A percentile compares a stretch with the other conserved stretches of the same genome.
These are phyloP conservation scores for Pleurotus pulmonarius DNA, from an alignment of 768 basidiomycete species.

Conservation along the genomic window DNA sequence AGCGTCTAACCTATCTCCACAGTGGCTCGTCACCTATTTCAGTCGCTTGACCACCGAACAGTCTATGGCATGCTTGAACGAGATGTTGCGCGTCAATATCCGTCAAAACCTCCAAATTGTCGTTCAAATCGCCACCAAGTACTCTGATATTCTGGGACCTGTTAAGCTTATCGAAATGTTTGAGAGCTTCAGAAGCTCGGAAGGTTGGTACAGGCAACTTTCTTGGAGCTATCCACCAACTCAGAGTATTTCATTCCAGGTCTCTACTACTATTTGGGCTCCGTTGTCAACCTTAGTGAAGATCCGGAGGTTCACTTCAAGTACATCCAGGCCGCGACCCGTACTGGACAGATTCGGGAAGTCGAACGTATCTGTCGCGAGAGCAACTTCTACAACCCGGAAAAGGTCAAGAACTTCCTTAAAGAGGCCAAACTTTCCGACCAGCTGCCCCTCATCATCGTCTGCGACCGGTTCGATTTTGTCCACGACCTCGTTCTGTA, in stretches of 20 bases:
- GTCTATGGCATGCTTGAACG: slow-evolving; percentile 92
- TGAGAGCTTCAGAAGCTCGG: slow-evolving; percentile 95
- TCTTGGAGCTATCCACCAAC: background rate
- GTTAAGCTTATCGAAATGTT: slow-evolving; percentile 99
- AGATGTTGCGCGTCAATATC: slow-evolving; percentile 96
- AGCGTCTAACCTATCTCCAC: slow-evolving; percentile 9
- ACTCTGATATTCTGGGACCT: slow-evolving; percentile 95
- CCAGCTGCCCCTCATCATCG: slow-evolving; percentile 97
- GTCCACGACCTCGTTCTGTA: slow-evolving; percentile 99
- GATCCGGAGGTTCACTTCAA: slow-evolving; percentile 99
- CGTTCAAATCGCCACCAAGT: slow-evolving; percentile 97
- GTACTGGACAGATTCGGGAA: slow-evolving; percentile 97
- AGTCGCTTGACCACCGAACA: slow-evolving; percentile 96
- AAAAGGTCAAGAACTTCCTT: slow-evolving; percentile 99
- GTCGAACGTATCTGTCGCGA: slow-evolving; percentile 99
- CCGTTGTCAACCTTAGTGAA: slow-evolving; percentile 93
- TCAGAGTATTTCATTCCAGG: slow-evolving; percentile 33
- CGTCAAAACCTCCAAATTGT: slow-evolving; percentile 96
- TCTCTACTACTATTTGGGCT: slow-evolving; percentile 98
- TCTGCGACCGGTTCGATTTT: slow-evolving; percentile 99
- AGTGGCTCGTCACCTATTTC: slow-evolving; percentile 98
- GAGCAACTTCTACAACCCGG: slow-evolving; percentile 96
- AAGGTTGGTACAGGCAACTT: slow-evolving; percentile 48
- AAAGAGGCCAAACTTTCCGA: slow-evolving; percentile 97
- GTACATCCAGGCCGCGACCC: slow-evolving; percentile 98